Evolutionary conservation across 1,284 basidiomycete genomes (phyloP), one percentile per base, ranked within the genome.

Genomic region (Melanopsichium pennsylvanicum): DNA sequence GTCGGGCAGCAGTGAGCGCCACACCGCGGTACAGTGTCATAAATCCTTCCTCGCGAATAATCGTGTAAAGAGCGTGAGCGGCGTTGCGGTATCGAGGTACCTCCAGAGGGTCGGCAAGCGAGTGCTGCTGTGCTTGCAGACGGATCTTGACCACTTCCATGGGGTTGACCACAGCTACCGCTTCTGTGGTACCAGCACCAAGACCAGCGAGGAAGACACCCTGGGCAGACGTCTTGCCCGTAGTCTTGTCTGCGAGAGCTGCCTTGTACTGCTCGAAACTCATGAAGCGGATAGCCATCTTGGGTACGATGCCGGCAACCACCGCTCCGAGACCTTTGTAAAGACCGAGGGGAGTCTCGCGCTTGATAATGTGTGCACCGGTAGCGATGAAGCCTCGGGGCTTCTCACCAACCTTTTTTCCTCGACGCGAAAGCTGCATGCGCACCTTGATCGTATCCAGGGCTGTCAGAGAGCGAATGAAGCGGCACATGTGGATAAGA

Each of bases 81-180:
- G 95, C 95, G 84, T 97, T 98, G 34, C 94, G 87, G 84, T 98
- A 98, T 79, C 92, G 87, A 2, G 96, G 96, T 27, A 88, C 85
- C 81, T 98, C 95, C 49, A 96, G 84, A 33, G 95, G 96, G 82
- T 99, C 95, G 10, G 94, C 92, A 57, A 99, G 86, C 32, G 95
- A 97, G 83, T 98, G 95, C 81, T 92, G 91, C 82, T 98, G 96
- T 7, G 96, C 95, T 83, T 99, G 95, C 74, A 99, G 84, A 50
- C 96, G 88, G 80, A 99, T 98, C 85, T 98, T 99, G 81, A 98
- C 92, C 36, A 98, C 95, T 81, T 99, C 95, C 95, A 99, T 98
- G 0, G 95, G 95, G 55, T 92, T 96, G 11, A 98, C 95, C 33
- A 98, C 93, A 10, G 88, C 85, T 15, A 99, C 88, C 6, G 95